A percentile compares a stretch with the other conserved stretches of the same genome.
Conservation (phyloP, 257 asterid genomes). For the Solanum peruvianum region DNA sequence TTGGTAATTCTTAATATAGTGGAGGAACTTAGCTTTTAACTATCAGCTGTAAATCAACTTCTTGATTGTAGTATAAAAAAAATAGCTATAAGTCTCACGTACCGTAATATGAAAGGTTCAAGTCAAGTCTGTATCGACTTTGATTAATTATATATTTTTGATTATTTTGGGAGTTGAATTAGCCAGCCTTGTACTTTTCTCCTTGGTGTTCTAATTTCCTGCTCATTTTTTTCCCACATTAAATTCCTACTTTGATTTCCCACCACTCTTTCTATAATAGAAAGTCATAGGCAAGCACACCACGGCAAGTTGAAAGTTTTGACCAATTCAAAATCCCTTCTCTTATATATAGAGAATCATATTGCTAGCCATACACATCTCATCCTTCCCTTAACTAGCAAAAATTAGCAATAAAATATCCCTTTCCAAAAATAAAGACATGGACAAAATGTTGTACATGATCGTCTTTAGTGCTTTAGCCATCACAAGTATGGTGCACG, state of each 20-base stretch:
- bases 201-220: not conserved
- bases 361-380: not conserved
- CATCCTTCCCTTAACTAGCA: not conserved
- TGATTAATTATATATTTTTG: not conserved
- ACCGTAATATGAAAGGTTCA: not conserved
- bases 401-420: not conserved
- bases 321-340: not conserved
- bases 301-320: not conserved
- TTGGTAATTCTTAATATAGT: not conserved
- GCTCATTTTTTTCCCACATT: not conserved
- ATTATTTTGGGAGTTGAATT: not conserved
- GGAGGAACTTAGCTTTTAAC: not conserved
- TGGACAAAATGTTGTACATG: not conserved
- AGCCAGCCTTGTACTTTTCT: not conserved
- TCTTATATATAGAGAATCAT: not conserved
- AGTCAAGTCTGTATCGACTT: not conserved
- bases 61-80: not conserved
- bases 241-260: not conserved
- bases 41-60: not conserved
- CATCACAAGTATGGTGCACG: not conserved
- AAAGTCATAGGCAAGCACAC: not conserved
- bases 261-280: not conserved
- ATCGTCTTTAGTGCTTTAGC: conserved; percentile 6
- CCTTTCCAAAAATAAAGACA: not conserved
- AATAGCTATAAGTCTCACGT: not conserved